A percentile compares a stretch with the other conserved stretches of the same genome.
These are phyloP conservation scores for Saccharomycopsis crataegensis DNA, from an alignment of 1,139 yeast species.

Conservation along the genomic window DNA sequence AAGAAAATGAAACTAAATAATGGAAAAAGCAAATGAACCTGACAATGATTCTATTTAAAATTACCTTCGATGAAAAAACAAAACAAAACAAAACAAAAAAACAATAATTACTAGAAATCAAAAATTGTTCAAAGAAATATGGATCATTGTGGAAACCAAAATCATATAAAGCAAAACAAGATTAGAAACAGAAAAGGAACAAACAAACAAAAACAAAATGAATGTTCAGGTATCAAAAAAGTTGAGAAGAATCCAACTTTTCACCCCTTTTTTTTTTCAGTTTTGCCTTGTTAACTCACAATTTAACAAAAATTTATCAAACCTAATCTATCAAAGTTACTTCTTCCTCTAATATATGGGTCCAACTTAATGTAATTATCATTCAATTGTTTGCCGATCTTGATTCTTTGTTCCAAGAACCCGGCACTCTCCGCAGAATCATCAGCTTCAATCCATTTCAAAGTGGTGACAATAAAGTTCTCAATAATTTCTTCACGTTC, in stretches of 20 bases:
- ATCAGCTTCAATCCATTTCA: slow-evolving; percentile 57
- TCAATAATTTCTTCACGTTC: slow-evolving; percentile 44
- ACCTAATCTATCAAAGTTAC: slow-evolving; percentile 58
- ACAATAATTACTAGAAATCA: no score
- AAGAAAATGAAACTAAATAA: no score
- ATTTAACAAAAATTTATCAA: slow-evolving; percentile 15
- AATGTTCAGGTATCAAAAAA: background rate
- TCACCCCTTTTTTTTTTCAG: no score
- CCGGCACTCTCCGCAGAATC: slow-evolving; percentile 37
- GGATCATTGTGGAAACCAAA: background rate
- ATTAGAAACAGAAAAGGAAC: background rate
- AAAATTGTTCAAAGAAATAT: no score
- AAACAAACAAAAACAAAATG: background rate
- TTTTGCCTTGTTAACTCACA: no score
- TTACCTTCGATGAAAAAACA: no score
- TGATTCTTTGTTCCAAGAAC: slow-evolving; percentile 40
- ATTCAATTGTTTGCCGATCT: slow-evolving; percentile 41
- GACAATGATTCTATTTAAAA: no score
- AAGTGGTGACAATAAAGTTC: slow-evolving; percentile 49
- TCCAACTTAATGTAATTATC: slow-evolving; percentile 57
- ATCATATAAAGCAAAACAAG: background rate
- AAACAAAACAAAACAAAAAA: no score
- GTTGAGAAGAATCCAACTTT: background rate
- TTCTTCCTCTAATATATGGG: slow-evolving; percentile 65
- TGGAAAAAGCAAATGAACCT: no score